Base-by-base conservation (phyloP, 139 green algal species). In the Haematococcus lacustris region DNA sequence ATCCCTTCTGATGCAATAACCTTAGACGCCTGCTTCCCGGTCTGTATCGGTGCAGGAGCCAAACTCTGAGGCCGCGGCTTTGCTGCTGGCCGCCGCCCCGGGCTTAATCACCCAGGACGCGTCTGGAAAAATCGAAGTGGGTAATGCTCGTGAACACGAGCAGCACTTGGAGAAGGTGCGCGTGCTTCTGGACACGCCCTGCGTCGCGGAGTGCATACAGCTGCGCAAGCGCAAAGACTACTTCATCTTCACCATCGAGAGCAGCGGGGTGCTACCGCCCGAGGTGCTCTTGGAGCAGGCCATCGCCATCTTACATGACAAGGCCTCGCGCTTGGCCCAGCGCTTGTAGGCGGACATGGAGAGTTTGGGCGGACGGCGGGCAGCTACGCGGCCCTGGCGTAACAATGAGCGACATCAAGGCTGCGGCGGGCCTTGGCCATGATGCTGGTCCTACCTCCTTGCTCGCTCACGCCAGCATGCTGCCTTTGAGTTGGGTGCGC, bases 231-330 rank as follows among this genome's bases (percentile, higher is more conserved):
- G 81, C 28, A 97, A 97, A 78, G 86, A 98, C 70, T 91, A 97
- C 81, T 98, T 98, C 79, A 94, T 99, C 57, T 99, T 97, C 79
- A 97, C 93, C 32, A 90, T 99, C 3, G 91, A 99, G 85, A 90
- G 77, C 17, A 91, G 88, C 3, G 94, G 93, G 6, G 81, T 83
- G n/a, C 78, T 95, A 66, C 80, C 77, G 26, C 86, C 93, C 0
- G 67, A 89, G 13, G 82, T 88, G 73, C 77, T 97, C 6, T 91
- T 96, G 40, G 25, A 70, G 5, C 82, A 89, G 65, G 88, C 91
- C 1, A 47, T 96, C 2, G 82, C 89, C 32, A 75, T 91, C 5
- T 82, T 97, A 38, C 28, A 73, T 1, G 77, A 74, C n/a, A 97
- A 97, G 81, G 91, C 86, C 33, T 76, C 89, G 57, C 84, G 78